Conservation (phyloP, 306 rosid species). For the Erythrophleum fordii region DNA sequence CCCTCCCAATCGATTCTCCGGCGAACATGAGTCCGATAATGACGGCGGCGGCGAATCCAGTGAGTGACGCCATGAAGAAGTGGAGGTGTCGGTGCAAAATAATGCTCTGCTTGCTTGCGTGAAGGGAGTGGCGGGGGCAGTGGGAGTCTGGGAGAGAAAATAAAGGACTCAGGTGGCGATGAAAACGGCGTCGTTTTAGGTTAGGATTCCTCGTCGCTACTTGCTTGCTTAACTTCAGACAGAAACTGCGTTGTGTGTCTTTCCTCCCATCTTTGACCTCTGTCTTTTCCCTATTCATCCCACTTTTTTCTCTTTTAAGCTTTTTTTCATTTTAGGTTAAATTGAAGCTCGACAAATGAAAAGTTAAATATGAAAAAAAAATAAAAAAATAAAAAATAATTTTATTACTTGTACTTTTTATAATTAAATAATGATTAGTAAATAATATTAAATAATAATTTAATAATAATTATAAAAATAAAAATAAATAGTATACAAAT, state of each 20-base stretch:
- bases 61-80: slow-evolving; percentile 40
- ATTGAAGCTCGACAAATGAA: too few relatives aligned
- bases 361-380: too few relatives aligned
- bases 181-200: slow-evolving; percentile 18
- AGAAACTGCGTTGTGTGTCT: neutral
- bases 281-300: neutral
- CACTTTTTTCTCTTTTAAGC: neutral
- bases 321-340: neutral
- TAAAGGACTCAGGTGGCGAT: neutral
- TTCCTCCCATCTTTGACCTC: neutral
- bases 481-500: too few relatives aligned
- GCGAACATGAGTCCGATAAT: slow-evolving; percentile 24
- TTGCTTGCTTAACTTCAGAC: neutral
- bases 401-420: too few relatives aligned
- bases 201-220: neutral
- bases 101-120: neutral
- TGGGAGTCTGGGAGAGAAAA: neutral
- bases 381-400: too few relatives aligned
- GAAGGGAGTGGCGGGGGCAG: neutral
- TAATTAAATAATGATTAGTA: too few relatives aligned
- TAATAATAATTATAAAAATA: too few relatives aligned
- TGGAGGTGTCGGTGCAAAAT: neutral
- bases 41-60: slow-evolving; percentile 21
- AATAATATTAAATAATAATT: too few relatives aligned
- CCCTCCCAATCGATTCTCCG: slow-evolving; percentile 49